phyloP scores from a whole-genome alignment of 306 rosid species.

The Sophora flavescens region DNA sequence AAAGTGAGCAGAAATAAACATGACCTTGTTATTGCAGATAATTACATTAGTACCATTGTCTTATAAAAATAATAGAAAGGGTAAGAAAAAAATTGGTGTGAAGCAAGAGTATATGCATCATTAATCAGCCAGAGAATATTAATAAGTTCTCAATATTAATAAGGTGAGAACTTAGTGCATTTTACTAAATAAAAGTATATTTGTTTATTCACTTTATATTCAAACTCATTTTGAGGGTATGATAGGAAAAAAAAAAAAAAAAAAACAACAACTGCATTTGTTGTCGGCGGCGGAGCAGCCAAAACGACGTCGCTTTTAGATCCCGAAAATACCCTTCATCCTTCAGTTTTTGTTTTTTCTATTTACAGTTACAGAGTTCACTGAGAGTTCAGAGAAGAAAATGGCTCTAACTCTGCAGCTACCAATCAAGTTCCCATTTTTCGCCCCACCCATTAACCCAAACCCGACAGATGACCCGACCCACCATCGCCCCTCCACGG shows the following conservation, averaged over 20 bases:
- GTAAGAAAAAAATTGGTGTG: too few relatives aligned
- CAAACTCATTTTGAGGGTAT: too few relatives aligned
- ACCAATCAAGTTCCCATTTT: conserved; percentile 58
- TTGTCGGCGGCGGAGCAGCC: not conserved
- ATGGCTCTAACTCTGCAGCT: conserved; percentile 58
- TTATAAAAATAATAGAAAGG: not conserved
- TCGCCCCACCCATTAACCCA: conserved; percentile 52
- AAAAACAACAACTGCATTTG: too few relatives aligned
- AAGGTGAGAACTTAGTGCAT: too few relatives aligned
- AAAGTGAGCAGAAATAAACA: not conserved
- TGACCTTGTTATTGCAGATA: not conserved
- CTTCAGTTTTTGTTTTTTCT: not conserved
- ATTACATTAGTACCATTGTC: conserved; percentile 29
- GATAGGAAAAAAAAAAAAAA: too few relatives aligned
- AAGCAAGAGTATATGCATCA: too few relatives aligned
- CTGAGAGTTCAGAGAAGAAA: not conserved
- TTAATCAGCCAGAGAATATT: too few relatives aligned
- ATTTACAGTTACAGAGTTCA: not conserved
- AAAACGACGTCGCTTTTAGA: conserved; percentile 11
- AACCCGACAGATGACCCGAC: conserved; percentile 30
- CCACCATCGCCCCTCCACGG: conserved; percentile 45
- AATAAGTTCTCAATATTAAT: too few relatives aligned
- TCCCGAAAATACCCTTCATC: conserved; percentile 24
- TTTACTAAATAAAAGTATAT: too few relatives aligned
- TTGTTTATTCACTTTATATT: too few relatives aligned